Base-by-base conservation (phyloP, 306 rosid genomes). In the Fragaria ananassa region DNA sequence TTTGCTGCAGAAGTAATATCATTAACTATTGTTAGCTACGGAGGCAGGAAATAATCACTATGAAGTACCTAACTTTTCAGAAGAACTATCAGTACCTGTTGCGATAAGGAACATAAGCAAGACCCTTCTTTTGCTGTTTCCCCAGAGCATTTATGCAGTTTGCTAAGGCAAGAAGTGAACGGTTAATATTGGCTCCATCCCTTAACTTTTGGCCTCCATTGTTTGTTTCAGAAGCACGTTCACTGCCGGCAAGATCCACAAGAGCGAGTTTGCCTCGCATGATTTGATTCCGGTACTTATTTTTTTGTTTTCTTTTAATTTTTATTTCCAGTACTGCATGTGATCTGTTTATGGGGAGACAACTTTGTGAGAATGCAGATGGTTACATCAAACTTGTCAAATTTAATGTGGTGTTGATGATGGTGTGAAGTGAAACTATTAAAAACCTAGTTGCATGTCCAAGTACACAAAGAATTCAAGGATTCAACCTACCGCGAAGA, bases 221-320 rank as follows among this genome's bases (percentile, higher is more conserved):
- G 64, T 84, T 82, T 74, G 93, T 86, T 81, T 88, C 93, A 50
- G 85, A 80, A 69, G 90, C 88, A 56, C 90, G 80, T 74, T 88
- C 93, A 61, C 93, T 86, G 75, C 90, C 93, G 19, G 90, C 90
- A 74, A 88, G 93, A 82, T 88, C 93, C 70, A 88, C 90, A 46
- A 84, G 93, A 21, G 90, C 90, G 4, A 88, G 93, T 84, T 86
- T 88, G 70, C 90, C 93, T 9, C 77, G 84, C 84, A 84, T 60
- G 70, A 88, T 80, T 83, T 88, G 93, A 86, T 80, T 86, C 78
- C 80, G 80, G 53, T 84, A 82, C 76, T 80, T 88, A 70, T 86
- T 88, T 80, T 76, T 88, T 77, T 81, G 86, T 74, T 88, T 88
- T 69, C 90, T 86, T 76, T 84, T 84, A 35, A 88, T 88, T 60